Percentiles rank a stretch among this genome's conserved stretches.
Evolutionary conservation across 257 asterid genomes (phyloP).

Genomic region (Marsdenia floribunda): DNA sequence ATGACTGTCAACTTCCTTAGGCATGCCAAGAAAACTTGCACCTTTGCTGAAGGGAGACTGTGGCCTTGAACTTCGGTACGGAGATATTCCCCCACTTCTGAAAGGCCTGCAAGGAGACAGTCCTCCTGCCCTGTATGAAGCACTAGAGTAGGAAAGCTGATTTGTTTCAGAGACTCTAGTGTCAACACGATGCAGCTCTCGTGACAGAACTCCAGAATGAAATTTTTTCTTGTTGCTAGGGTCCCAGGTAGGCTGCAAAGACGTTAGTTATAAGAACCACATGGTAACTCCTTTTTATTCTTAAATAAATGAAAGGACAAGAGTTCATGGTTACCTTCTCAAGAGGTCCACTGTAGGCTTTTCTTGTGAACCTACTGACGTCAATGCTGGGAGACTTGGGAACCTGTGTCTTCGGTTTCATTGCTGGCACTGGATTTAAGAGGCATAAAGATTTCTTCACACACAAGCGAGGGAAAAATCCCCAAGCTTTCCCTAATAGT

Average conservation of each 20-base stretch:
- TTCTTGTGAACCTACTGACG: constrained; percentile 53
- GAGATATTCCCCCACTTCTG: constrained; percentile 75
- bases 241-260: constrained; percentile 50
- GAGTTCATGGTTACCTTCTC: constrained; percentile 46
- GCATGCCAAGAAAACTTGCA: constrained; percentile 69
- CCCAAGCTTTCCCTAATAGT: constrained; percentile 65
- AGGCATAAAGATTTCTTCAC: constrained; percentile 70
- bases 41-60: constrained; percentile 76
- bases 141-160: constrained; percentile 27
- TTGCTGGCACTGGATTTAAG: constrained; percentile 59
- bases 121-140: constrained; percentile 38
- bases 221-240: constrained; percentile 51
- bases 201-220: constrained; percentile 68
- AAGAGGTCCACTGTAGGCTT: constrained; percentile 85
- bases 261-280: constrained; percentile 10
- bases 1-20: constrained; percentile 33
- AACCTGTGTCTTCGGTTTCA: constrained; percentile 45
- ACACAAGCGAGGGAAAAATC: constrained; percentile 70
- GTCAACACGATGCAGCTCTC: constrained; percentile 42
- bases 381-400: constrained; percentile 46
- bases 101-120: constrained; percentile 55
- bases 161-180: constrained; percentile 33
- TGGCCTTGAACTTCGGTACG: constrained; percentile 70
- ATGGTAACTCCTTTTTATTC: background rate
- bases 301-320: background rate